Base-by-base conservation (phyloP, 164 flowering plant species). In the Stephania cephalantha region DNA sequence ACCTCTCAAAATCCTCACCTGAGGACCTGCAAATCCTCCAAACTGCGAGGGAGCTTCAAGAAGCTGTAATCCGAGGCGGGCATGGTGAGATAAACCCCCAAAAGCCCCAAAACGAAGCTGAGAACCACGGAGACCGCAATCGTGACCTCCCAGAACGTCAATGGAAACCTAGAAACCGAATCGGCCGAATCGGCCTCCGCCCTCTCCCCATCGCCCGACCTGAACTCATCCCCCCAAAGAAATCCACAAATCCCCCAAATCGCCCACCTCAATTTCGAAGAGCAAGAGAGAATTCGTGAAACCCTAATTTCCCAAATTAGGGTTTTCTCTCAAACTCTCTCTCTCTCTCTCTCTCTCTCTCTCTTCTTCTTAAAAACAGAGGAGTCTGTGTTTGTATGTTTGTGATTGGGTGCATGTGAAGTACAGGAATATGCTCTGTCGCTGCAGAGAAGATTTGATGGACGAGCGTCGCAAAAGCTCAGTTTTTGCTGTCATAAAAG, bases 1-100 rank as follows among this genome's bases (percentile, higher is more conserved):
- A 70, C 25, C 48, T 6, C 25, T 66, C 35, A 55, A 55, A 42
- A 74, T 1, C 63, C 22, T 15, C 68, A 95, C 99, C 95, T 86
- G 71, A 95, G 92, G 70, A 90, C 82, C 71, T 88, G 96, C 69
- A 95, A 88, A 79, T 95, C 99, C 82, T 95, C 85, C 29, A 95
- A 94, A 75, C 55, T 89, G n/a, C 86, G 87, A 9, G 98, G 99
- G 64, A 95, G 81, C 87, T 88, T 91, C 71, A 93, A 94, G 85
- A 95, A 95, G 88, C 95, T 88, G 79, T 93, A 93, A 86, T 95
- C 99, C 4, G 97, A 91, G 11, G 80, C 82, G 0, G 99, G 99
- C 95, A 95, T 82, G 68, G 99, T 95, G 0, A 88, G 73, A 72
- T 93, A 95, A 18, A 95, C 92, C 22, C 88, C 77, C 4, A 83